Base-by-base conservation (phyloP, 495 filamentous ascomycete genomes). In the Rhizodiscina lignyota region DNA sequence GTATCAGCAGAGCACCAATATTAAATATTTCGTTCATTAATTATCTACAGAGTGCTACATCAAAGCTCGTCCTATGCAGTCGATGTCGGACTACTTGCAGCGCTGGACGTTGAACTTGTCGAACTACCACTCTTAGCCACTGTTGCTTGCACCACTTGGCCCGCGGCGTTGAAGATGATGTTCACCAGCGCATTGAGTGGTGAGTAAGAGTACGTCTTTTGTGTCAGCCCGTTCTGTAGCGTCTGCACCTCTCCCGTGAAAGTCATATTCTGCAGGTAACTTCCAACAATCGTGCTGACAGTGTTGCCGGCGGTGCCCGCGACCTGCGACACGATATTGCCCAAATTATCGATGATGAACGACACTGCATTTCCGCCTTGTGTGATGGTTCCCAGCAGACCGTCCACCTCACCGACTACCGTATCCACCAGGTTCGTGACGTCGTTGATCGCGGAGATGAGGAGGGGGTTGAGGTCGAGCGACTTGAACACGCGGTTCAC, bases 311-410 rank as follows among this genome's bases (percentile, higher is more conserved):
- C 58, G 5, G 46, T 40, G 1, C 60, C 60, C 4, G 51, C 55
- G 1, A 71, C 63, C 34, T 66, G 53, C 39, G 68, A 65, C 4
- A 73, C 62, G 39, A 72, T 73, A 35, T 72, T 70, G 18, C 68
- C 68, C 12, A 72, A 52, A 36, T 72, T 73, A 45, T 71, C 68
- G 43, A 73, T 58, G 26, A 72, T 28, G 49, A 70, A 72, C 32
- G 59, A 62, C 4, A 72, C 51, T 18, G 52, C 63, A 4, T 45
- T 62, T 21, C 60, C 62, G 24, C 64, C 63, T 40, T 68, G 61
- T 2, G 65, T 61, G 32, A 72, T 66, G 15, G 55, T 56, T 1
- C 66, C 68, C 3, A 72, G 51, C 20, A 73, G 43, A 2, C 67
- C 65, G 33, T 68, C 66, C 0, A 72, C 67, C 0, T 53, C 62